Evolutionary conservation across 805 yeast genomes (phyloP), one percentile per base, ranked within the genome.

Genomic region (Lipomyces starkeyi): DNA sequence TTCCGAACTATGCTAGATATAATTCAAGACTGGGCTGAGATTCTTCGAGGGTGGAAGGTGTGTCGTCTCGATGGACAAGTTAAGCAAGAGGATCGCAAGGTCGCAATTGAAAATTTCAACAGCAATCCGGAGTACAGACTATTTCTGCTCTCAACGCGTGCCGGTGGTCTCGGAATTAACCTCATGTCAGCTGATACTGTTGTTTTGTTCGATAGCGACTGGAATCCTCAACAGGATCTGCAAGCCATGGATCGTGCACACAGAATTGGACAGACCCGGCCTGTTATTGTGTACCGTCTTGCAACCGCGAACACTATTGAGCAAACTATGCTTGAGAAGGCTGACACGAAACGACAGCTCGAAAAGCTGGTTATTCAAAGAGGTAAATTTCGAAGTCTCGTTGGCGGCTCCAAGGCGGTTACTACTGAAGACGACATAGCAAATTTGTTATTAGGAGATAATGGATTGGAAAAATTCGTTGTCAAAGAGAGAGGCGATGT

Each of bases 231-330:
- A 76, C 96, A 92, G 70, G 98, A 94, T 78, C 80, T 93, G 61
- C 99, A 94, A 77, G 98, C 98, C 0, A 94, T 94, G 87, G 98
- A 93, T 74, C 83, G 99, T 64, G 96, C 91, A 13, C 98, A 94
- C 76, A 83, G 99, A 75, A 91, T 95, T 64, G 98, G 98, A 0
- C 99, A 94, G 77, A 83, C 81, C 0, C 87, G 85, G 64, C 97
- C 97, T 0, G 97, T 93, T 3, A 82, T 91, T 27, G 85, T 94
- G 0, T 91, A 89, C 76, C 83, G 98, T 69, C 83, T 95, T 29
- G 88, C 93, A 20, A 84, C 91, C 9, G 85, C 86, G 52, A 87
- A 90, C 72, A 91, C 97, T 0, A 85, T 93, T 35, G 99, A 94
- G 78, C 95, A 93, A 75, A 83, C 91, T 17, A 81, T 95, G 58